Evolutionary conservation across 176 grass and related monocot genomes (phyloP), one percentile per base, ranked within the genome.

Genomic region (Luzula sylvatica): DNA sequence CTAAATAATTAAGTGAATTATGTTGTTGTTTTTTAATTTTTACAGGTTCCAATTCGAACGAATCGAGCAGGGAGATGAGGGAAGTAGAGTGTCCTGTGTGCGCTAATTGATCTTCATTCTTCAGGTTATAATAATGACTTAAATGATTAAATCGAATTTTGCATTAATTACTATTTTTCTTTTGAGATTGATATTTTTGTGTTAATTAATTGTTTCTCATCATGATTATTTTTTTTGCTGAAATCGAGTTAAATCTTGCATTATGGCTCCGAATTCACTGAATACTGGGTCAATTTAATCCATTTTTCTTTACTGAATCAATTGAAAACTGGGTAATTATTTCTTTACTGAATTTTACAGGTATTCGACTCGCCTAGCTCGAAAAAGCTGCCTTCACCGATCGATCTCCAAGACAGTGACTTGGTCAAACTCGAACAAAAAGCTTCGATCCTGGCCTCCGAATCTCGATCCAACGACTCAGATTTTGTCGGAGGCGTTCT

Each of bases 401-500:
- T 44, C 56, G 86, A 92, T 15, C 56, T 98, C 38, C 75, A 78
- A 83, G 93, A 98, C 42, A 54, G 67, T 17, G 66, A 72, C 55
- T 74, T 98, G 56, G 76, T 79, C 73, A 90, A 74, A 72, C 81
- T 92, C 70, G 65, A 90, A 55, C 65, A 83, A 75, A 72, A 78
- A 61, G 78, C 78, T 1, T 26, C 68, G 64, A 60, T 74, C 56
- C 67, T 74, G 65, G 48, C 65, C 52, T 7, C 41, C 49, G 82
- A 92, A 41, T 58, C 65, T 55, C 68, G 61, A 25, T 70, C 75
- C 14, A 66, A 21, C 67, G 61, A 78, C 46, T 86, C 74, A 41
- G 81, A 82, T 68, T 61, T 56, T 68, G 61, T 79, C 68, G 65
- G 61, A 26, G 48, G 51, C 67, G 72, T 66, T 76, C 76, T 98